phyloP scores from a whole-genome alignment of 164 flowering plant genomes.

The Hamamelis virginiana region DNA sequence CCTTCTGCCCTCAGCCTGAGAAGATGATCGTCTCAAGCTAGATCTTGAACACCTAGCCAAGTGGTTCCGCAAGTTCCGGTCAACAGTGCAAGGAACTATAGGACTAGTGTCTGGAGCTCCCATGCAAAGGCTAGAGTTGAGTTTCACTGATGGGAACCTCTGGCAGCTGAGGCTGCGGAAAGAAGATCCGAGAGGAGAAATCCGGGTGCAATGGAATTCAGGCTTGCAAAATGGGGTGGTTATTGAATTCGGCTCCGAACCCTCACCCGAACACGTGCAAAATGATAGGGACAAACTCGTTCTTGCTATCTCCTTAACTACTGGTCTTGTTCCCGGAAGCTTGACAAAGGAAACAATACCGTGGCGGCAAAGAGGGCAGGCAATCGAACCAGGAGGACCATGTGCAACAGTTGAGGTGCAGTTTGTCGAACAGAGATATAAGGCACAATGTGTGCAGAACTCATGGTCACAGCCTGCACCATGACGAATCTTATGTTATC shows the following conservation, averaged over 20 bases:
- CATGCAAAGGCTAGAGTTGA: conserved; percentile 67
- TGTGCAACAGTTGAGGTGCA: conserved; percentile 36
- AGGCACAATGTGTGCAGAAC: conserved; percentile 83
- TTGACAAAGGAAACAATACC: conserved; percentile 76
- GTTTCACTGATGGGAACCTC: conserved; percentile 60
- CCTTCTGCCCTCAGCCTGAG: conserved; percentile 49
- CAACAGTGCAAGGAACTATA: conserved; percentile 32
- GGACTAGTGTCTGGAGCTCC: conserved; percentile 54
- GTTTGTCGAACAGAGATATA: conserved; percentile 78
- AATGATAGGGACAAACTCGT: conserved; percentile 67
- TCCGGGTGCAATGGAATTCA: conserved; percentile 36
- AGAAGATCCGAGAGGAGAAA: conserved; percentile 48
- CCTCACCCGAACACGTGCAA: conserved; percentile 64
- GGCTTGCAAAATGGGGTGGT: conserved; percentile 67
- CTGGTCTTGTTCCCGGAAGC: conserved; percentile 54
- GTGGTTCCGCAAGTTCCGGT: conserved; percentile 31
- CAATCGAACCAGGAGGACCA: conserved; percentile 78
- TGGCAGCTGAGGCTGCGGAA: conserved; percentile 66
- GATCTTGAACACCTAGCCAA: conserved; percentile 52
- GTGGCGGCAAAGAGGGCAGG: conserved; percentile 91
- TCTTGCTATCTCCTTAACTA: conserved; percentile 44
- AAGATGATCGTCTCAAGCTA: conserved; percentile 51
- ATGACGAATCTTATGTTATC: neutral
- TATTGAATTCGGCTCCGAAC: conserved; percentile 34
- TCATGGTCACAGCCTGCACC: conserved; percentile 85